These are phyloP conservation scores for Ophiocordyceps polyrhachis-furcata DNA, from an alignment of 2,329 filamentous ascomycete species.

Conservation along the genomic window DNA sequence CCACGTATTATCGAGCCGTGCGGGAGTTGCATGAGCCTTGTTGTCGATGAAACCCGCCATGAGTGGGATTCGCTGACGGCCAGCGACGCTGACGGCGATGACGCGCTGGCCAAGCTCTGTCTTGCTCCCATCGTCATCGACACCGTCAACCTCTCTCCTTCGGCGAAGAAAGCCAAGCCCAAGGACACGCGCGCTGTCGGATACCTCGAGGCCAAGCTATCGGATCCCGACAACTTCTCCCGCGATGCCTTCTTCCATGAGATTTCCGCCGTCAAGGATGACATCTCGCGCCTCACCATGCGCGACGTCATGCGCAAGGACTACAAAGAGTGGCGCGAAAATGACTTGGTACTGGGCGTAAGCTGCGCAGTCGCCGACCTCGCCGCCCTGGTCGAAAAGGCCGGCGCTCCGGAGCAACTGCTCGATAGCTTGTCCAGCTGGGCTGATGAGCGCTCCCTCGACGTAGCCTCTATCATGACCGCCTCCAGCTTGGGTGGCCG, in stretches of 20 bases:
- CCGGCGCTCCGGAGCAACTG: constrained; percentile 24
- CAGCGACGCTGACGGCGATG: constrained; percentile 21
- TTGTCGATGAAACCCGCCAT: constrained; percentile 38
- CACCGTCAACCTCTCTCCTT: constrained; percentile 39
- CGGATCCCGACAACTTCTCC: constrained; percentile 23
- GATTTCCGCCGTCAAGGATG: constrained; percentile 45
- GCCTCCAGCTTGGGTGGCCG: constrained; percentile 32
- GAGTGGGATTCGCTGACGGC: constrained; percentile 35
- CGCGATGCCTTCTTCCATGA: constrained; percentile 36
- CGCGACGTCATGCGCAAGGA: constrained; percentile 60
- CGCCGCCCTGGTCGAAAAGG: constrained; percentile 36
- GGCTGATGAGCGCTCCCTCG: constrained; percentile 36
- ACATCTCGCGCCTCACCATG: constrained; percentile 41
- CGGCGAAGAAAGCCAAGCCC: constrained; percentile 44
- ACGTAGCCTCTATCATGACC: constrained; percentile 51
- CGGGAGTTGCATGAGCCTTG: constrained; percentile 56
- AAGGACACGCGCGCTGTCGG: constrained; percentile 38
- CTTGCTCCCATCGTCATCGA: constrained; percentile 58
- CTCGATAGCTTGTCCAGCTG: constrained; percentile 30
- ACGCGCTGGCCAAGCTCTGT: constrained; percentile 45
- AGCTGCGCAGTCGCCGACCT: constrained; percentile 46
- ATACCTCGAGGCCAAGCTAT: constrained; percentile 34
- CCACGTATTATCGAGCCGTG: constrained; percentile 44
- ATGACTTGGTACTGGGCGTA: constrained; percentile 41
- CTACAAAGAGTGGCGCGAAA: constrained; percentile 61